Base-by-base conservation (phyloP, 2,329 filamentous ascomycete species). In the Ceratocystis huliohia region DNA sequence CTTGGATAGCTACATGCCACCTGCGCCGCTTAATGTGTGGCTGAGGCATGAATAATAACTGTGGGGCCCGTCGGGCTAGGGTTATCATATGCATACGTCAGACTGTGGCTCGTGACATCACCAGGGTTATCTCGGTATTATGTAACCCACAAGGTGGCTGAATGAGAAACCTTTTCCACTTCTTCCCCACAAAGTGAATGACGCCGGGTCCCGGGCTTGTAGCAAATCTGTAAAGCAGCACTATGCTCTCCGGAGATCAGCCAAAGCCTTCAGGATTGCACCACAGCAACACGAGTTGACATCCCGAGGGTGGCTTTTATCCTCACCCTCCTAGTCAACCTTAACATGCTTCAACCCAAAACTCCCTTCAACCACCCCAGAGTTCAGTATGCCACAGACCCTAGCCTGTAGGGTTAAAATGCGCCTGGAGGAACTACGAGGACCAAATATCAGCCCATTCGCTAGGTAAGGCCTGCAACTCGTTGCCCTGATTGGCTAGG, bases 361-460 rank as follows among this genome's bases (percentile, higher is more conserved):
- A 37, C 33, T 37, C 1, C 5, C 48, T 22, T 50, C 48, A 50
- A 10, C 20, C 48, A 25, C n/a, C 7, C 20, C 48, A 50, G 22
- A 17, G 25, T 2, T 5, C n/a, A 53, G 13, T 37, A 13, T 37
- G 37, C 3, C 1, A 3, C 1, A 4, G 4, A 53, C 48, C 48
- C 48, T 53, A 28, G 25, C 8, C 1, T 5, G 0, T 53, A 53
- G 48, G 48, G 48, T 53, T 25, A 53, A 15, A 17, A 15, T 1
- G 8, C 5, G 4, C 45, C 45, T 25, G n/a, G 17, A 48, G 48
- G n/a, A n/a, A 50, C 10, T 22, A 17, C 30, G 28, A 30, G 28
- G 22, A 2, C 10, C 28, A 25, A 30, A 37, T 5, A 63, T 66
- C 65, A 66, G 65, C 59, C 65, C 65, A 66, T 41, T 57, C 3